Percentiles rank a stretch among this genome's conserved stretches.
phyloP scores from a whole-genome alignment of 1,139 yeast genomes.

The Saccharomyces hybrid region DNA sequence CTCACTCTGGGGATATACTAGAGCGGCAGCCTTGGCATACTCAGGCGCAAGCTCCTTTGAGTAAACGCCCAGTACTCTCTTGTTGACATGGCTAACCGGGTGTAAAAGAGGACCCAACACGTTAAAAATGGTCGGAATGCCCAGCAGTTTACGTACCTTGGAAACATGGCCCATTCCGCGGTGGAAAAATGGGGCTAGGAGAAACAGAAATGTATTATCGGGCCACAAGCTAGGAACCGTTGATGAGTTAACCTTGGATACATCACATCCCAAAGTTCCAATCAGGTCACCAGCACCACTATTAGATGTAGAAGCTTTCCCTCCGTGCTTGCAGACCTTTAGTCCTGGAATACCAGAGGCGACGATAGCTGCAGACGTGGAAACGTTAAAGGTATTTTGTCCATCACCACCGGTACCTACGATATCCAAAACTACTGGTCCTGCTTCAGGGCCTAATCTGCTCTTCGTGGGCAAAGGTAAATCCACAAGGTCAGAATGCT shows the following conservation, averaged over 20 bases:
- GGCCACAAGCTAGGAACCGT: slow-evolving; percentile 60
- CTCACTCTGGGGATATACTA: slow-evolving; percentile 31
- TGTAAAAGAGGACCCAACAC: slow-evolving; percentile 87
- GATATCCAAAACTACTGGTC: slow-evolving; percentile 60
- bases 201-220: slow-evolving; percentile 53
- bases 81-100: slow-evolving; percentile 59
- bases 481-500: slow-evolving; percentile 48
- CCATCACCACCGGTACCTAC: slow-evolving; percentile 99
- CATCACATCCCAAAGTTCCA: slow-evolving; percentile 66
- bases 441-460: slow-evolving; percentile 5
- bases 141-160: slow-evolving; percentile 62
- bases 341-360: slow-evolving; percentile 81
- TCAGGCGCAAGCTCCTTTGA: slow-evolving; percentile 69
- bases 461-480: slow-evolving; percentile 3
- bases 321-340: slow-evolving; percentile 86
- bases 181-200: slow-evolving; percentile 92
- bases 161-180: slow-evolving; percentile 85
- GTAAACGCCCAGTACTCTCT: slow-evolving; percentile 85
- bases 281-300: slow-evolving; percentile 93
- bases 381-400: slow-evolving; percentile 91
- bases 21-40: slow-evolving; percentile 72
- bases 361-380: slow-evolving; percentile 89
- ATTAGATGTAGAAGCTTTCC: slow-evolving; percentile 87
- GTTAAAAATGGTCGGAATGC: slow-evolving; percentile 89
- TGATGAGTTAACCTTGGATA: slow-evolving; percentile 53